Evolutionary conservation across 192 early-diverging fungal species (phyloP), one percentile per base, ranked within the genome.

Genomic region (Nowakowskiella sp.): DNA sequence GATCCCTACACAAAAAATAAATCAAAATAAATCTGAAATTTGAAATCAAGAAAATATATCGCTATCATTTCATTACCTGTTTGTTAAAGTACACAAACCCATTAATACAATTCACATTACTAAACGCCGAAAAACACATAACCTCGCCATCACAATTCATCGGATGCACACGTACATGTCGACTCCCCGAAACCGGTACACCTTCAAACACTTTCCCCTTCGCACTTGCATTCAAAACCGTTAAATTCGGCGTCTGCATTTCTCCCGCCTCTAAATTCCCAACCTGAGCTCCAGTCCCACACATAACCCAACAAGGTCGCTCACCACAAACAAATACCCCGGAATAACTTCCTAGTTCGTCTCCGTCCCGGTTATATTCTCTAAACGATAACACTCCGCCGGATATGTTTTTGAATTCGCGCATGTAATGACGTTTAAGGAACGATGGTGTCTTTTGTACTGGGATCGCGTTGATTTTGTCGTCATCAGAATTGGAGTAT

Each of bases 41-140:
- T 22, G 6, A 21, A 13, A n/a, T 61, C 30, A 59, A 27, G n/a
- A 6, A 26, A 45, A 3, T 57, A 1, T 19, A 13, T 43, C 44
- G 28, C n/a, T n/a, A n/a, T n/a, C n/a, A n/a, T n/a, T n/a, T n/a
- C n/a, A n/a, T n/a, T 69, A 87, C 88, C 68, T 84, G 63, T 9
- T 65, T 60, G 57, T 86, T 88, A 10, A 85, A 30, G 28, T 84
- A 85, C 26, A 84, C 67, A 55, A 92, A 91, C 6, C 89, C 89
- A 51, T 82, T 56, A n/a, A 68, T 68, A 22, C 80, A 78, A 58
- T 88, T 83, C n/a, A 85, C 66, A 54, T 87, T 87, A 55, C 91
- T 75, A 56, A 92, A 81, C 27, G 76, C 72, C 4, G 85, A 73
- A 60, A 92, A 91, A n/a, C 68, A 71, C 39, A 53, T 61, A 6